A percentile compares a stretch with the other conserved stretches of the same genome.
Conservation (phyloP, 371 early-diverging fungal species). For the Apophysomyces elegans region DNA sequence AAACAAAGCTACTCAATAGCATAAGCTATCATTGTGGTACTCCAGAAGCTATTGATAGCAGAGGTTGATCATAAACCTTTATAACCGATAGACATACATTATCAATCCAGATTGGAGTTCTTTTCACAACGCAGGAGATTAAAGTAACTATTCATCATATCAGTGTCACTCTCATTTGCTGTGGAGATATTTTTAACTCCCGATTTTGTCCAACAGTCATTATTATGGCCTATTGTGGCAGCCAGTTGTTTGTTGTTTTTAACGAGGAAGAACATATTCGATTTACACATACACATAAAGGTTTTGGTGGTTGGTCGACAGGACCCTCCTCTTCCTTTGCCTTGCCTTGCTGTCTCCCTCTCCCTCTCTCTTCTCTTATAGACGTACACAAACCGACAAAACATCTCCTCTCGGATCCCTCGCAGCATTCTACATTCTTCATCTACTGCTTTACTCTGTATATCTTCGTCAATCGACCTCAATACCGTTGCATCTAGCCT, state of each 20-base stretch:
- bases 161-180: neutral
- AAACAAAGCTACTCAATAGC: too few species aligned
- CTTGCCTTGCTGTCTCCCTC: neutral
- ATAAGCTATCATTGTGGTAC: neutral
- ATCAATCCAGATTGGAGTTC: too few species aligned
- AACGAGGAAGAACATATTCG: slow-evolving; percentile 3
- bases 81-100: too few species aligned
- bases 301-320: slow-evolving; percentile 8
- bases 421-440: neutral
- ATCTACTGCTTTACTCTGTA: neutral
- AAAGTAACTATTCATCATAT: neutral
- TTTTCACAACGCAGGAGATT: neutral
- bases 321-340: slow-evolving; percentile 9
- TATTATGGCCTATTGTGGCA: neutral
- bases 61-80: too few species aligned
- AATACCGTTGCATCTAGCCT: neutral
- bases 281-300: slow-evolving; percentile 4
- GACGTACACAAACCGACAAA: neutral
- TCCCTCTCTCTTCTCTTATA: neutral
- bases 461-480: neutral
- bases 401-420: neutral
- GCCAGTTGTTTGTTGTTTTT: slow-evolving; percentile 3
- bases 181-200: neutral
- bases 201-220: slow-evolving; percentile 1
- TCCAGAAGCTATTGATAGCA: neutral